Percentiles rank a stretch among this genome's conserved stretches.
These are phyloP conservation scores for Phialemoniopsis sp. DNA, from an alignment of 2,329 filamentous ascomycete genomes.

Conservation along the genomic window DNA sequence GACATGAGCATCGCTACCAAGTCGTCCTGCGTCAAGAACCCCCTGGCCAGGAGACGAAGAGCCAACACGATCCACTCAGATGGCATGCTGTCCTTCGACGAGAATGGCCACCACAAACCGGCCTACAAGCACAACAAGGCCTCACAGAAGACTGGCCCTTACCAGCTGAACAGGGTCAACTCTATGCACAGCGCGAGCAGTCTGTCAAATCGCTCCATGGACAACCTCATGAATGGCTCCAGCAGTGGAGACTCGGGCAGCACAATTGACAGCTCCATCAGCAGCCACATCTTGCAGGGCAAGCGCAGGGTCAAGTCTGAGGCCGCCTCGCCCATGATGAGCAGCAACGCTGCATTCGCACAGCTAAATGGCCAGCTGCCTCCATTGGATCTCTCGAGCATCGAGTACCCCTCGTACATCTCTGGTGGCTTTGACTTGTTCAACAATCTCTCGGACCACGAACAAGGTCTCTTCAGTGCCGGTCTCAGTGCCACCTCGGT, in stretches of 20 bases:
- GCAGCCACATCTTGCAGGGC: constrained; percentile 30
- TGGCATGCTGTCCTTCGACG: constrained; percentile 53
- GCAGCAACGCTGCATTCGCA: constrained; percentile 37
- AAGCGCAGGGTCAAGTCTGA: constrained; percentile 57
- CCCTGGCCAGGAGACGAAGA: constrained; percentile 19
- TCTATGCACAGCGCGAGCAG: constrained; percentile 50
- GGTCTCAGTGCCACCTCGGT: constrained; percentile 53
- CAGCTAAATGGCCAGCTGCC: constrained; percentile 49
- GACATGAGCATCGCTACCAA: constrained; percentile 16
- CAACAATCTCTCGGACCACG: constrained; percentile 43
- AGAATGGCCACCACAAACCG: constrained; percentile 62
- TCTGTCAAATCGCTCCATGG: constrained; percentile 41
- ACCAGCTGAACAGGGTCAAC: constrained; percentile 55
- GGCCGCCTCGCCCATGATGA: constrained; percentile 54
- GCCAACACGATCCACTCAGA: constrained; percentile 62
- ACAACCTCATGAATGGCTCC: constrained; percentile 24
- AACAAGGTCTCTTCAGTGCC: constrained; percentile 58
- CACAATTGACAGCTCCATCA: constrained; percentile 22
- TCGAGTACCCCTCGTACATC: constrained; percentile 46
- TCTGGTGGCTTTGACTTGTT: constrained; percentile 49
- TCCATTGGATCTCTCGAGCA: constrained; percentile 54
- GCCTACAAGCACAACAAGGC: constrained; percentile 56
- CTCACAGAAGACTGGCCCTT: constrained; percentile 59
- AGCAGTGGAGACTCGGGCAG: constrained; percentile 24
- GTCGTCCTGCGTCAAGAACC: too few species aligned